Base-by-base conservation (phyloP, 2,329 filamentous ascomycete species). In the Macrophomina pseudophaseolina region DNA sequence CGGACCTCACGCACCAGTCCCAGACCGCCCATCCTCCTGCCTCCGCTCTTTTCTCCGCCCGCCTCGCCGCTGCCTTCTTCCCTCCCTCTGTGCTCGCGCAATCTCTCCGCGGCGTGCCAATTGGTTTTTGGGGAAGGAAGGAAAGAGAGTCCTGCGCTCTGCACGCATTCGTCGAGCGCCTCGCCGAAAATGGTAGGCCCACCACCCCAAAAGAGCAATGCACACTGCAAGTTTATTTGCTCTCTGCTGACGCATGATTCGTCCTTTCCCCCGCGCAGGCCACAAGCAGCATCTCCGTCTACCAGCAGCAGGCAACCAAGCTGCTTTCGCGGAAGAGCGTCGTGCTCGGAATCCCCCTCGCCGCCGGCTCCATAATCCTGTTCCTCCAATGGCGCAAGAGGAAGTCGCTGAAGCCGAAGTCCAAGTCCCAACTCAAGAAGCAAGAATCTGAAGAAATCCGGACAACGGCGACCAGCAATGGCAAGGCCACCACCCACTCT, bases 331-430 rank as follows among this genome's bases (percentile, higher is more conserved):
- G 64, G 12, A 66, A 60, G 54, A 60, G 53, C 54, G 53, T 66
- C 35, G 42, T 56, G 33, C 60, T 64, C 35, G 46, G 48, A 18
- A 59, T 66, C 9, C 64, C 64, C 23, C 18, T 66, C 44, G 64
- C 64, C 44, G 64, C 64, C 23, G 64, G 53, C 16, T 66, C 64
- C 53, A 60, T 66, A 42, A 60, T 66, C 28, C 35, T 66, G 32
- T 66, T 66, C 35, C 35, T 66, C n/a, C 64, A 66, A 52, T 66
- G 64, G 64, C 53, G 64, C 35, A 66, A 66, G 46, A 52, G 64
- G 33, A 66, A 56, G 40, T 66, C 64, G 64, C 46, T 52, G 64
- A 60, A 51, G 64, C 48, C 53, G 28, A 59, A 51, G 51, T 28
- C 42, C n/a, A 65, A 56, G 63, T 28, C 51, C 28, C 28, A 64